phyloP scores from a whole-genome alignment of 1,139 yeast genomes.

The Scheffersomyces illinoinensis region DNA sequence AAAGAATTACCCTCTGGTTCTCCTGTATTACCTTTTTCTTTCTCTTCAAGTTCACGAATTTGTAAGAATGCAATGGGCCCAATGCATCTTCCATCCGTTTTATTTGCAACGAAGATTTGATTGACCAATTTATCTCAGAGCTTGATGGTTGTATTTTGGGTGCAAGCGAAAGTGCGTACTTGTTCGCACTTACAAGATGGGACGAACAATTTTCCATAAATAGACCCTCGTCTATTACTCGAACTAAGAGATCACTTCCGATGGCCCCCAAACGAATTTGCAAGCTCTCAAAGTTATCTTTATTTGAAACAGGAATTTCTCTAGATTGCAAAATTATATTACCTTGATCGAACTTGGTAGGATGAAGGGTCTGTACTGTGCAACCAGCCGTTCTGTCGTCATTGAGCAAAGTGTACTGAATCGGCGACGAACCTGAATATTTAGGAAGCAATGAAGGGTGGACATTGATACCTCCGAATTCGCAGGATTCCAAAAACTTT shows the following conservation, averaged over 20 bases:
- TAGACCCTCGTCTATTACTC: slow-evolving; percentile 38
- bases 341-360: slow-evolving; percentile 83
- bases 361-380: slow-evolving; percentile 86
- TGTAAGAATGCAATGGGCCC: slow-evolving; percentile 59
- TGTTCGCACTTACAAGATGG: slow-evolving; percentile 11
- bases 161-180: slow-evolving; percentile 53
- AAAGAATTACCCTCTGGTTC: slow-evolving; percentile 49
- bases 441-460: slow-evolving; percentile 90
- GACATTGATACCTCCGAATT: slow-evolving; percentile 77
- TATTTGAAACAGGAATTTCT: slow-evolving; percentile 32
- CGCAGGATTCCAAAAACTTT: slow-evolving; percentile 46
- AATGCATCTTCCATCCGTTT: slow-evolving; percentile 52
- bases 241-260: slow-evolving; percentile 61
- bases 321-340: slow-evolving; percentile 61
- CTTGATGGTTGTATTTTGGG: slow-evolving; percentile 48
- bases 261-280: slow-evolving; percentile 49
- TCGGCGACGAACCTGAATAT: slow-evolving; percentile 88
- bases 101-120: slow-evolving; percentile 37
- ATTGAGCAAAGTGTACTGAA: slow-evolving; percentile 75
- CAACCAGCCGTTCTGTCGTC: slow-evolving; percentile 73
- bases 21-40: slow-evolving; percentile 27
- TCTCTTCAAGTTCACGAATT: slow-evolving; percentile 28
- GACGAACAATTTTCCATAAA: slow-evolving; percentile 23
- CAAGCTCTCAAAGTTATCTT: slow-evolving; percentile 47
- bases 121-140: slow-evolving; percentile 48